Evolutionary conservation across 129 eudicot species (phyloP), one percentile per base, ranked within the genome.

Genomic region (Logfia minima): DNA sequence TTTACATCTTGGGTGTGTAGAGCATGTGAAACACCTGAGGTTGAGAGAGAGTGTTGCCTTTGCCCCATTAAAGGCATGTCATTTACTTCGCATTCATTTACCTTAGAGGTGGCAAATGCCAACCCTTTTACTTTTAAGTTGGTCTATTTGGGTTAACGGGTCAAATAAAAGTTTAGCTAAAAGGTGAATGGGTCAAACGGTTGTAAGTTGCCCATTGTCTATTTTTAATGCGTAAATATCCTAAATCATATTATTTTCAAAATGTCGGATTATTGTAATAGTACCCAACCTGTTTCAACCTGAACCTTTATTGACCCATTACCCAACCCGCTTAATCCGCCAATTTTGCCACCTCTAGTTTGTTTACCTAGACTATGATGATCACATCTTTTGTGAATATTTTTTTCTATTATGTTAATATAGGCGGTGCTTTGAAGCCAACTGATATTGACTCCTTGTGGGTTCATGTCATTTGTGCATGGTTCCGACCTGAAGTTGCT

Each of bases 391-490:
- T 43, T 48, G 51, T 18, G 32, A 22, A 64, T 39, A 37, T 72
- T 21, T 37, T 61, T n/a, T 64, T n/a, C 37, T 59, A 32, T 66
- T 48, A 34, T 82, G 80, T 58, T 72, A 68, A 23, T 71, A 35
- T 70, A 93, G 98, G 98, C 10, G 98, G 98, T 77, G 96, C 98
- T 59, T 65, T 93, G 52, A 93, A 93, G 84, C 97, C 98, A 61
- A 93, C 96, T 22, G 96, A 93, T 83, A 67, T 90, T 52, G 93
- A 87, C 22, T 61, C 53, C 59, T 75, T 93, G 74, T 93, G 98
- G 98, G 96, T 93, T 70, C 98, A 93, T 82, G 96, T 93, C 63
- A 88, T 88, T 4, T 93, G 98, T 79, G 98, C 97, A 18, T 93
- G 98, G 98, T 89, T 89, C 56, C 88, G 90, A 67, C 97, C 98